phyloP scores from a whole-genome alignment of 1,284 basidiomycete species.

The Lignosus rhinocerotis region DNA sequence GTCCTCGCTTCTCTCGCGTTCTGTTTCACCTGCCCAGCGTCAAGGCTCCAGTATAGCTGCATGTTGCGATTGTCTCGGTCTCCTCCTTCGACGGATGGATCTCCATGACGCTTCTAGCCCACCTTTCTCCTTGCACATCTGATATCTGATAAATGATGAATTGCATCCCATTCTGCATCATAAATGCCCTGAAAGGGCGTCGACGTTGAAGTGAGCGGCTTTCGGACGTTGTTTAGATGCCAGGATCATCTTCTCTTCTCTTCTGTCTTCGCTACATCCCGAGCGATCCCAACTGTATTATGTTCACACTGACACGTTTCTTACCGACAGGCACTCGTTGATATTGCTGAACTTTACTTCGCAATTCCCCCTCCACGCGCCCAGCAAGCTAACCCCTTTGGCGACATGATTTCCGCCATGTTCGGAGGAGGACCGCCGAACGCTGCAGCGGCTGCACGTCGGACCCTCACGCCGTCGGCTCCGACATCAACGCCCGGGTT shows the following conservation, averaged over 20 bases:
- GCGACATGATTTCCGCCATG: conserved; percentile 81
- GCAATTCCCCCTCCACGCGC: conserved; percentile 72
- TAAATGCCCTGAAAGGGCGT: conserved; percentile 1
- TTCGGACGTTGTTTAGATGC: conserved; percentile 1
- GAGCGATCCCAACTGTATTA: conserved; percentile 14
- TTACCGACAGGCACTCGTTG: conserved; percentile 37
- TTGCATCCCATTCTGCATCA: conserved; percentile 7
- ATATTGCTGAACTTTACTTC: conserved; percentile 78
- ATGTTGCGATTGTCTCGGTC: conserved; percentile 8
- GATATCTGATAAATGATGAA: conserved; percentile 3
- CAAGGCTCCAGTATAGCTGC: conserved; percentile 13
- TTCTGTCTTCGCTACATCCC: conserved; percentile 9
- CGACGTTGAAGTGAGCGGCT: background rate
- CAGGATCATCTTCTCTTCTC: background rate
- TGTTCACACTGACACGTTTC: conserved; percentile 15
- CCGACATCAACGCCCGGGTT: conserved; percentile 34
- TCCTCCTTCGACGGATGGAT: conserved; percentile 17
- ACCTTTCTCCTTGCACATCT: conserved; percentile 9
- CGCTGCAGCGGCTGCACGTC: conserved; percentile 33
- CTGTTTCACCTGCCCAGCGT: conserved; percentile 11
- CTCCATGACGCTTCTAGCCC: conserved; percentile 6
- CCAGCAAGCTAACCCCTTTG: conserved; percentile 75
- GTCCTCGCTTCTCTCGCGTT: conserved; percentile 28
- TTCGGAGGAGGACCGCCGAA: conserved; percentile 56
- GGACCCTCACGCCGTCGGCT: conserved; percentile 44